phyloP scores from a whole-genome alignment of 106 monocot species.

The Acorus calamus region DNA sequence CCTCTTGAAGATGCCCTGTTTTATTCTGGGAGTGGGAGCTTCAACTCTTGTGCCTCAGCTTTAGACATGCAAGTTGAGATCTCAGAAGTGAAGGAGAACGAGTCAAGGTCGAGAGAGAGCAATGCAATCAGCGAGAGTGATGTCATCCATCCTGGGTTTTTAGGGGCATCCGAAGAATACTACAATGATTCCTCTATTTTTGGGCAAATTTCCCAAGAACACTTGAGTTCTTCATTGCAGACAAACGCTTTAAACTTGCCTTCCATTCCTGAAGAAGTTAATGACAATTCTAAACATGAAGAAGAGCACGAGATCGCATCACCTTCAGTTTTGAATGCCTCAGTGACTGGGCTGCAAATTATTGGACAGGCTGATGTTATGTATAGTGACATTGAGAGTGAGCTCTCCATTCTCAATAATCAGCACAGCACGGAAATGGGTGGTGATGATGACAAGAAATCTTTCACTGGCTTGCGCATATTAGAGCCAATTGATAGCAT shows the following conservation, averaged over 20 bases:
- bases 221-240: constrained; percentile 2
- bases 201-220: not conserved
- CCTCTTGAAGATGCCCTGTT: constrained; percentile 21
- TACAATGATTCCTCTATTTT: constrained; percentile 2
- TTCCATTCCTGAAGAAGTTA: constrained; percentile 32
- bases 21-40: constrained; percentile 15
- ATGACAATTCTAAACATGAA: constrained; percentile 13
- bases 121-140: constrained; percentile 19
- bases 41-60: constrained; percentile 17
- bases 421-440: constrained; percentile 5
- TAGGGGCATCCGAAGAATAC: not conserved
- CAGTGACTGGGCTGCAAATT: not conserved
- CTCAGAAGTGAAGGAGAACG: constrained; percentile 14
- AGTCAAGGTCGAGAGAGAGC: constrained; percentile 23
- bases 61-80: constrained; percentile 13
- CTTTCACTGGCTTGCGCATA: constrained; percentile 2
- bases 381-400: not conserved
- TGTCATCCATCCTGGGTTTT: constrained; percentile 16
- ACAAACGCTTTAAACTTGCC: constrained; percentile 24
- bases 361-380: too few relatives aligned
- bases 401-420: constrained; percentile 1
- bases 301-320: constrained; percentile 12
- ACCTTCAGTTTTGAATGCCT: not conserved
- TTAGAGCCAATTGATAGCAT: constrained; percentile 5
- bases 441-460: not conserved